phyloP scores from a whole-genome alignment of 257 asterid species.

The Solanum okadae region DNA sequence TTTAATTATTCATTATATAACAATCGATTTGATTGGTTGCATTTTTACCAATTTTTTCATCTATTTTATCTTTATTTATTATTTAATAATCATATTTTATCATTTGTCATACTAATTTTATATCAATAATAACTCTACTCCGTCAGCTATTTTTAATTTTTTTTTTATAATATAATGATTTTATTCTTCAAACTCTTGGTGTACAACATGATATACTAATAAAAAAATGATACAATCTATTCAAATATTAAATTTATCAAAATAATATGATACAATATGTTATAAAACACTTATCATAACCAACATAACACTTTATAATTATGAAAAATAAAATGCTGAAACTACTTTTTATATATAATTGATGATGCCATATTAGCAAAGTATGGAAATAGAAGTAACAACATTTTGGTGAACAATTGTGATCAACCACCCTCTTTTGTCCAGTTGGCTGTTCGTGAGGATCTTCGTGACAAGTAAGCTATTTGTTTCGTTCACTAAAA shows the following conservation, averaged over 20 bases:
- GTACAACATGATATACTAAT: accelerated
- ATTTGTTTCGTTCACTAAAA: not conserved
- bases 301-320: not conserved
- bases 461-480: not conserved
- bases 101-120: accelerated
- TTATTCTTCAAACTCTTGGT: not conserved
- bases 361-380: not conserved
- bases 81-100: not conserved
- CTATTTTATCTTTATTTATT: not conserved
- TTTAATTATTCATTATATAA: not conserved
- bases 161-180: not conserved
- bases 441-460: not conserved
- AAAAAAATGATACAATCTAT: not conserved
- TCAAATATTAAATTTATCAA: not conserved
- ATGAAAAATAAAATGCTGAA: not conserved
- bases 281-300: not conserved
- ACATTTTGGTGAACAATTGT: not conserved
- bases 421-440: not conserved
- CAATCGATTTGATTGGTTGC: not conserved
- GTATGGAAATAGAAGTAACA: not conserved
- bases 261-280: not conserved
- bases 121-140: not conserved
- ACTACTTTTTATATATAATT: too few species aligned
- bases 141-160: not conserved
- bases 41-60: not conserved